Base-by-base conservation (phyloP, 345 rosid species). In the Cardamine resedifolia region DNA sequence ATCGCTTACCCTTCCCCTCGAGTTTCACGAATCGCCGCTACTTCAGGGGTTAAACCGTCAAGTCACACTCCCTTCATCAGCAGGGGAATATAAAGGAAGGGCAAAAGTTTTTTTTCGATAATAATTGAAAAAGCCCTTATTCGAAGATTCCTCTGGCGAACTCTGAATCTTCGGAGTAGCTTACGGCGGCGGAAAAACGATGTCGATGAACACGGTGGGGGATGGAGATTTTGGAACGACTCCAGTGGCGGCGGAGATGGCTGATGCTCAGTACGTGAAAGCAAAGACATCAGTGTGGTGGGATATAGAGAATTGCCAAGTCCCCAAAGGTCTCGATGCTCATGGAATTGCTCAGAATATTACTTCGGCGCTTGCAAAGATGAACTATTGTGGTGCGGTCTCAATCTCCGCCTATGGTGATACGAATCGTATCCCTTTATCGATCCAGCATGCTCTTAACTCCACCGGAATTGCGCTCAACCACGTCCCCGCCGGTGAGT, bases 281-380 rank as follows among this genome's bases (percentile, higher is more conserved):
- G 92, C 94, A 14, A 93, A 89, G 85, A 90, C 83, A 8, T 89
- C 98, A 45, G 96, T 89, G 9, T 93, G 97, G 96, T 93, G 97
- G 98, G 98, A 93, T 74, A 90, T 89, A 30, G 98, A 90, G 83
- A 93, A 90, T 60, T 93, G 97, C 47, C 94, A 81, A 34, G 97
- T 93, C 0, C 94, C 98, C 0, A 86, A 79, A 62, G 83, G 81
- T 5, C 81, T 88, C 9, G 88, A 90, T 36, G 79, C 96, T 21
- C 92, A 89, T 67, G 85, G 87, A 14, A 90, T 90, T 66, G 94
- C 98, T 0, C 97, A 86, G 84, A 90, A 89, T 77, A 87, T 90
- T n/a, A 88, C 92, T n/a, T 89, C 94, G 0, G 98, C 98, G 19
- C 77, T 93, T 41, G 86, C 68, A 19, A 83, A 85, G 75, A 81